Evolutionary conservation across 768 basidiomycete genomes (phyloP).

Genomic region (Mycena leptocephala): DNA sequence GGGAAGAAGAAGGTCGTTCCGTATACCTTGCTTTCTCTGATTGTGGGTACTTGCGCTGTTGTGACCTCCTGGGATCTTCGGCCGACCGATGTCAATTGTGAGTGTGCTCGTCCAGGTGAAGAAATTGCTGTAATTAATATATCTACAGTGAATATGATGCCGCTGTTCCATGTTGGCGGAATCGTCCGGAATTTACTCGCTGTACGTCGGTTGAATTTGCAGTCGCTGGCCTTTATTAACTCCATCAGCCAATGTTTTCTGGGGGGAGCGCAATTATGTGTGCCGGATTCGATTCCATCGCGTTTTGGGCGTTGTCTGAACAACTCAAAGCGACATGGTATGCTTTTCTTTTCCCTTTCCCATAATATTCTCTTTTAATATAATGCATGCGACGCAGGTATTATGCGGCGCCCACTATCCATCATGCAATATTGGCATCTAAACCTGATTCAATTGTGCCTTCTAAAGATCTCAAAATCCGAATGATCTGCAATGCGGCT

Average conservation of each 20-base stretch:
- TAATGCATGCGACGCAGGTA: too few relatives aligned
- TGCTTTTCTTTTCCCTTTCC: conserved; percentile 26
- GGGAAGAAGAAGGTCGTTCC: conserved; percentile 69
- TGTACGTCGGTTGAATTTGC: conserved; percentile 18
- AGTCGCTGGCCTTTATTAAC: too few relatives aligned
- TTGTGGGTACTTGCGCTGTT: conserved; percentile 63
- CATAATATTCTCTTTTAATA: too few relatives aligned
- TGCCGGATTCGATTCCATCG: conserved; percentile 66
- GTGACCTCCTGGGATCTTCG: conserved; percentile 60
- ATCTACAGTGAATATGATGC: conserved; percentile 71
- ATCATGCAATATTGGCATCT: conserved; percentile 64
- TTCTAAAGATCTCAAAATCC: conserved; percentile 54
- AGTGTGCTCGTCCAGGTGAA: too few relatives aligned
- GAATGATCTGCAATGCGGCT: conserved; percentile 67
- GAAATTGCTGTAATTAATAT: too few relatives aligned
- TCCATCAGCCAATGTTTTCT: conserved; percentile 60
- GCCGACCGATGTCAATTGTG: conserved; percentile 63
- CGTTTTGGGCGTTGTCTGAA: conserved; percentile 63
- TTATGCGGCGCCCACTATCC: conserved; percentile 66
- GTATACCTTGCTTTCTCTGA: conserved; percentile 58
- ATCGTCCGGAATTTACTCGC: conserved; percentile 73
- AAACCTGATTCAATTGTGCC: conserved; percentile 50
- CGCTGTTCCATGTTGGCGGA: conserved; percentile 74
- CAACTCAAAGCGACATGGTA: conserved; percentile 66
- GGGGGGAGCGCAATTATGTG: conserved; percentile 72